Base-by-base conservation (phyloP, 768 basidiomycete species). In the Lactarius quietus region DNA sequence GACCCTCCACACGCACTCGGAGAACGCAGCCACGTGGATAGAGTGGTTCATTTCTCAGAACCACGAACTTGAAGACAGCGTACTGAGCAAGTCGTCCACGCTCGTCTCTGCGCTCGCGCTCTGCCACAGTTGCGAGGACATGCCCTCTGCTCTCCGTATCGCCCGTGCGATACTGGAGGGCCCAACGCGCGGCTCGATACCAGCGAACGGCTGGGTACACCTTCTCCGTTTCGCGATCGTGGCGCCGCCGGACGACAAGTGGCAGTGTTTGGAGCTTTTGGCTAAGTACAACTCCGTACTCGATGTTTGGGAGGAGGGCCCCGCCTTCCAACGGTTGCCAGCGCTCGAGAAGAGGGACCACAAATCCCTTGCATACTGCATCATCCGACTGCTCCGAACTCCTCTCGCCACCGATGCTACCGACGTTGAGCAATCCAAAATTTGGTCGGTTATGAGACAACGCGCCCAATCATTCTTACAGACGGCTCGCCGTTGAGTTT, bases 241-340 rank as follows among this genome's bases (percentile, higher is more conserved):
- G 17, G 59, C 58, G 4, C 2, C 35, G 20, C 61, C 43, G 20
- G 8, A 26, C 10, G 51, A 59, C 15, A 59, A 45, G 7, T 54
- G 48, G 29, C 53, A 48, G 9, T 69, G 69, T 51, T 28, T 69
- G 26, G 31, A 62, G 35, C 66, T 68, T 31, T 31, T 69, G n/a
- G 35, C 41, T n/a, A 26, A 14, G 51, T 12, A 68, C 48, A 20
- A 62, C 6, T 33, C 38, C 15, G 57, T 64, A 18, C 43, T 54
- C 17, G 35, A 62, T 15, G 14, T 35, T 14, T 70, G 63, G 61
- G 60, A 48, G 28, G 29, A 56, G 28, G 3, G 10, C 3, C 35
- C 41, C 29, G 51, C 63, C 2, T 2, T 57, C 39, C 1, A 35
- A 45, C 51, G 31, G 20, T 39, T 62, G 45, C 1, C 9, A 0